Conservation (phyloP, 306 rosid species). For the Morella rubra region DNA sequence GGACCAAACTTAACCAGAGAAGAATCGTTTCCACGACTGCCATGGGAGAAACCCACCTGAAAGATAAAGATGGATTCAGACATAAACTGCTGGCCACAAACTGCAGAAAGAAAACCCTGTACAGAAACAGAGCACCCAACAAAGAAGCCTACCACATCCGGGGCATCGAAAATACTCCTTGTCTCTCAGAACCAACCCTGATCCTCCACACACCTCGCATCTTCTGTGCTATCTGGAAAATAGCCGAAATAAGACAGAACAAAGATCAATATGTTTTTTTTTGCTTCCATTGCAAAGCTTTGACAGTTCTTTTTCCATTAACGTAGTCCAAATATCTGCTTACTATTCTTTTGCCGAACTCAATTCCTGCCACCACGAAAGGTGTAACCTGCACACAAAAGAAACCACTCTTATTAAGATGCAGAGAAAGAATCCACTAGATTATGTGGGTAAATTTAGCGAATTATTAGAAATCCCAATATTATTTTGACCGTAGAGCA, state of each 20-base stretch:
- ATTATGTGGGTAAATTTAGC: neutral
- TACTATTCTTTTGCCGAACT: conserved; percentile 91
- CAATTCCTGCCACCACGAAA: conserved; percentile 90
- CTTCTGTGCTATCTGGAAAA: conserved; percentile 59
- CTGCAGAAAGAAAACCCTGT: neutral
- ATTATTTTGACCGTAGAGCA: too few relatives aligned
- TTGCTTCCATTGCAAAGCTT: too few relatives aligned
- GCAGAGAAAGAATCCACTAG: neutral
- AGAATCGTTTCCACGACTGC: conserved; percentile 96
- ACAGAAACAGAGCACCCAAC: conserved; percentile 2
- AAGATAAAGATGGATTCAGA: conserved; percentile 15
- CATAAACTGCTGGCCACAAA: conserved; percentile 2
- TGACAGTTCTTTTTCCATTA: neutral
- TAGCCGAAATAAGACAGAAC: too few relatives aligned
- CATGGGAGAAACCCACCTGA: conserved; percentile 94
- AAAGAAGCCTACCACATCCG: conserved; percentile 58
- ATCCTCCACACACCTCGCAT: conserved; percentile 81
- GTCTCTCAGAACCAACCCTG: conserved; percentile 72
- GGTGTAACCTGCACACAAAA: conserved; percentile 63
- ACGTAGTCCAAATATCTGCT: conserved; percentile 17
- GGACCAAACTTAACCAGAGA: conserved; percentile 49
- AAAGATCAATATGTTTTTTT: too few relatives aligned
- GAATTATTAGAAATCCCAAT: too few relatives aligned
- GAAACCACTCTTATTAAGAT: neutral
- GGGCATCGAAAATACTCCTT: conserved; percentile 62